A percentile compares a stretch with the other conserved stretches of the same genome.
Evolutionary conservation across 768 basidiomycete species (phyloP).

Genomic region (Hysterangium stoloniferum): DNA sequence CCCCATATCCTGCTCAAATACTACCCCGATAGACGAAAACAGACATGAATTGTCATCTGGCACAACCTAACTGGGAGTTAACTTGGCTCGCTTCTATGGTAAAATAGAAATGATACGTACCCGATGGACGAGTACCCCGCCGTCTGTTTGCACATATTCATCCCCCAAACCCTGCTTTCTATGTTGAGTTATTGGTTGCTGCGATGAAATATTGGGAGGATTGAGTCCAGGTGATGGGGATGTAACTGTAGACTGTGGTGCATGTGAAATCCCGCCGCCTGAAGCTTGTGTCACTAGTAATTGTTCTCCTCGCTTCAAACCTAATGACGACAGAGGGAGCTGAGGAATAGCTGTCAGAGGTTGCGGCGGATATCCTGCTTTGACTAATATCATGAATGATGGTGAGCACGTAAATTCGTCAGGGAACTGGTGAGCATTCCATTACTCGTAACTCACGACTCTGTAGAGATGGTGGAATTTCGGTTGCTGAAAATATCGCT

Average conservation of each 20-base stretch:
- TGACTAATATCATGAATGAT: slow-evolving; percentile 40
- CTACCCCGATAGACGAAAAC: slow-evolving; percentile 77
- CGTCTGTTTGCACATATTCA: slow-evolving; percentile 56
- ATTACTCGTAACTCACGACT: slow-evolving; percentile 54
- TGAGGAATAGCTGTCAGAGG: slow-evolving; percentile 64
- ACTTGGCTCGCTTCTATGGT: background rate
- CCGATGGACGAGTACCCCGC: slow-evolving; percentile 65
- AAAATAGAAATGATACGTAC: slow-evolving; percentile 30
- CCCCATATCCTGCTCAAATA: slow-evolving; percentile 78
- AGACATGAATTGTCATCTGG: slow-evolving; percentile 98
- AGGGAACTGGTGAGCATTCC: background rate
- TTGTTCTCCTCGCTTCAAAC: slow-evolving; percentile 74
- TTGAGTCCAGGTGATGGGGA: slow-evolving; percentile 15
- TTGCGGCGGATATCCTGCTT: slow-evolving; percentile 79
- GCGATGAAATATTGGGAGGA: background rate
- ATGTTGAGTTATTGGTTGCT: slow-evolving; percentile 1
- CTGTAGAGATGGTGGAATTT: slow-evolving; percentile 72
- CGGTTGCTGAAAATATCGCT: slow-evolving; percentile 54
- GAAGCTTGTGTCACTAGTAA: slow-evolving; percentile 59
- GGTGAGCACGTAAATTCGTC: slow-evolving; percentile 12
- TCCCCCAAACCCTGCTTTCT: slow-evolving; percentile 24
- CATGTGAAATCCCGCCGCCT: slow-evolving; percentile 17
- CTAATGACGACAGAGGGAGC: slow-evolving; percentile 68
- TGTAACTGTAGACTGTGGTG: slow-evolving; percentile 18
- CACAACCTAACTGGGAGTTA: slow-evolving; percentile 46